phyloP scores from a whole-genome alignment of 768 basidiomycete species.

The Suillus fuscotomentosus region DNA sequence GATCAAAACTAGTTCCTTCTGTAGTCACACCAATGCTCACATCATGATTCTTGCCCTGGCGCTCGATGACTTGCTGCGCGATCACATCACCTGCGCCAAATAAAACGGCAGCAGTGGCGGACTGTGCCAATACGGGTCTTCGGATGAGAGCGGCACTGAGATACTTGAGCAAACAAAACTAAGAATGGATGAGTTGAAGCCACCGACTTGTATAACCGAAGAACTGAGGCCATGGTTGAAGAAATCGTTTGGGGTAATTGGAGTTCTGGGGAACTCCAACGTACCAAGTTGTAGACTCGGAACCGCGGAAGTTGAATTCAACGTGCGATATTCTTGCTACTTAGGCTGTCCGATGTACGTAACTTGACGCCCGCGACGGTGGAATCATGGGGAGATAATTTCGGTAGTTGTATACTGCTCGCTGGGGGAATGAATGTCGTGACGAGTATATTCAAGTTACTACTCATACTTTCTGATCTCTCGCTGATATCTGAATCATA shows the following conservation, averaged over 20 bases:
- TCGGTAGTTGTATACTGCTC: too few relatives aligned
- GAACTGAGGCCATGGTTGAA: conserved; percentile 40
- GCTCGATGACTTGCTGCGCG: conserved; percentile 84
- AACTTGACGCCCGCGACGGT: neutral
- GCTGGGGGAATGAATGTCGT: too few relatives aligned
- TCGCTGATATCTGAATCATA: neutral
- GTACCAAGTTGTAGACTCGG: neutral
- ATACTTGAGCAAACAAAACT: conserved; percentile 9
- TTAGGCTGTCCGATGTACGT: neutral
- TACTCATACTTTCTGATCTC: neutral
- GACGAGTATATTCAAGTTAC: too few relatives aligned
- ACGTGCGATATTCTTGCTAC: neutral
- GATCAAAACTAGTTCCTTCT: conserved; percentile 1
- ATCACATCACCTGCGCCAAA: conserved; percentile 79
- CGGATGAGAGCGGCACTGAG: conserved; percentile 57
- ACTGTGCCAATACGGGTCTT: conserved; percentile 62
- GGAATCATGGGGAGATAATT: too few relatives aligned
- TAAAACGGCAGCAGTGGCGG: conserved; percentile 59
- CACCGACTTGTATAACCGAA: conserved; percentile 42
- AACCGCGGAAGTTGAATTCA: neutral
- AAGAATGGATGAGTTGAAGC: neutral
- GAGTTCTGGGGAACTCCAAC: neutral
- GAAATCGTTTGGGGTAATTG: neutral
- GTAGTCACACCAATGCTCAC: conserved; percentile 38
- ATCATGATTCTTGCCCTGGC: conserved; percentile 70